Evolutionary conservation across 2,329 filamentous ascomycete genomes (phyloP), one percentile per base, ranked within the genome.

Genomic region (Eutypa lata): DNA sequence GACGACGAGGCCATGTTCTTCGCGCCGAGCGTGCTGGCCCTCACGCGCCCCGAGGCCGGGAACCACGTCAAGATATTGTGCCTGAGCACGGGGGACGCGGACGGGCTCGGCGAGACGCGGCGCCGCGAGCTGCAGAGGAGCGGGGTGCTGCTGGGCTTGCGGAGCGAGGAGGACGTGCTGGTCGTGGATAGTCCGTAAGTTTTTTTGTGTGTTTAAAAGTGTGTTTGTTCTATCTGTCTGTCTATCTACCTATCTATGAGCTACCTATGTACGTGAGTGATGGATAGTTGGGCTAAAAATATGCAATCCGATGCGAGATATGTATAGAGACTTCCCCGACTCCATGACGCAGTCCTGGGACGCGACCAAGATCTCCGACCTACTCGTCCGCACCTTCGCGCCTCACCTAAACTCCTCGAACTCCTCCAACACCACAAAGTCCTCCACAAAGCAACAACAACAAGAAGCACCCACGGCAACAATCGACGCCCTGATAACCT

Each of bases 1-100:
- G 94, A 99, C 73, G 94, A 99, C 66, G 94, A 99, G 76, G 94
- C 93, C 71, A 99, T 99, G 94, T 99, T 99, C 79, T 99, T 99
- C 73, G 86, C 91, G 57, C 94, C 94, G 0, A 89, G 91, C 1
- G 79, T 97, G 14, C 80, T 95, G 62, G 86, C 89, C n/a, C 81
- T 99, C 53, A 93, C 91, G 18, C 79, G 82, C 14, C 90, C 91
- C 3, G 83, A 86, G 54, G 79, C 88, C 19, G 89, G 90, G 3
- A 97, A 99, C 73, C 91, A 95, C 68, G 81, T 99, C 66, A 94
- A 95, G 74, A 96, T 99, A 57, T 75, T 97, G 52, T 99, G 94
- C 73, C 76, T 99, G 58, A 95, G 90, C 72, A 93, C 86, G 60
- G 92, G 91, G 52, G 81, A 97, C 68, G 91, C 92, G 48, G 91